A percentile compares a stretch with the other conserved stretches of the same genome.
Evolutionary conservation across 179 eudicot genomes (phyloP).

Genomic region (Beta macrorhiza): DNA sequence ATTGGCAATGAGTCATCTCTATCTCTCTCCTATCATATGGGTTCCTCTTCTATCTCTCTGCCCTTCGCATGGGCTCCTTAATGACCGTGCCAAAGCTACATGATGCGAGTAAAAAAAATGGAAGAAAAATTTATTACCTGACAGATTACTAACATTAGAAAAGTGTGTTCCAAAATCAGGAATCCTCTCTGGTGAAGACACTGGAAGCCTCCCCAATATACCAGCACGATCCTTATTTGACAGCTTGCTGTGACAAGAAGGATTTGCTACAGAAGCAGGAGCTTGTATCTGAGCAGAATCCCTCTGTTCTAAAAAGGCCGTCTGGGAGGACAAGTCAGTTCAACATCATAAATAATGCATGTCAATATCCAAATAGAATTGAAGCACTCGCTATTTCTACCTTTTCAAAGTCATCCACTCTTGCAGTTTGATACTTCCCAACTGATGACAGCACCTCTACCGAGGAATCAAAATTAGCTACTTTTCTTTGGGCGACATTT

Average conservation of each 20-base stretch:
- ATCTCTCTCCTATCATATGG: too few species aligned
- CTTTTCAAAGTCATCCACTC: neutral
- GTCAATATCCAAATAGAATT: neutral
- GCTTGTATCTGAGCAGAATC: too few species aligned
- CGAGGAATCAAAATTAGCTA: neutral
- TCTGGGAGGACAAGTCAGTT: conserved; percentile 6
- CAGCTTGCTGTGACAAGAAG: neutral
- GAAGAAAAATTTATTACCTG: conserved; percentile 18
- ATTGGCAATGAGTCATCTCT: too few species aligned
- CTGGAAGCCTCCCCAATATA: neutral
- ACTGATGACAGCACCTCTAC: neutral
- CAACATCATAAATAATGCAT: conserved; percentile 6
- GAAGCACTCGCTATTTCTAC: conserved; percentile 1
- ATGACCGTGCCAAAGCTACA: too few species aligned
- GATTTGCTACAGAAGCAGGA: neutral
- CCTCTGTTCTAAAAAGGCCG: neutral
- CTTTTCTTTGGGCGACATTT: conserved; percentile 3
- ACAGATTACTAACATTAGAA: conserved; percentile 17
- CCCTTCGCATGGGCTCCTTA: too few species aligned
- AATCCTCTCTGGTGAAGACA: conserved; percentile 8
- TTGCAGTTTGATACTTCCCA: neutral
- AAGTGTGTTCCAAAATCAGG: conserved; percentile 5
- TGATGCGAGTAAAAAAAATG: too few species aligned
- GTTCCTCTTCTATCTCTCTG: too few species aligned
- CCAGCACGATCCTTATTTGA: neutral